Conservation (phyloP, 2,329 filamentous ascomycete species). For the Chrysoporthe cubensis region DNA sequence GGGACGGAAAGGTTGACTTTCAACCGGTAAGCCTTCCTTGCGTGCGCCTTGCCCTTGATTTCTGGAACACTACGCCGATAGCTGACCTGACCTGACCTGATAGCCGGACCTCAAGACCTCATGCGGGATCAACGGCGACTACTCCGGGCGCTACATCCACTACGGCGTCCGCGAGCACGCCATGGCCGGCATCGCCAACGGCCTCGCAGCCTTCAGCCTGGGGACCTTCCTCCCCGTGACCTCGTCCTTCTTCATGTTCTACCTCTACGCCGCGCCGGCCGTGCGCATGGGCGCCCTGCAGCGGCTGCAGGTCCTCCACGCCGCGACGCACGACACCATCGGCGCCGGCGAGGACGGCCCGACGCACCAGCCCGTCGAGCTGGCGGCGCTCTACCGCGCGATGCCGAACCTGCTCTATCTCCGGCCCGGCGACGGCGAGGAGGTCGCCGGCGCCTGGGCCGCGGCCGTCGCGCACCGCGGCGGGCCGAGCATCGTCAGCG, state of each 20-base stretch:
- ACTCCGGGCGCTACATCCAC: conserved; percentile 60
- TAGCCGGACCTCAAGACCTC: conserved; percentile 32
- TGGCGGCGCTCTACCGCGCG: conserved; percentile 54
- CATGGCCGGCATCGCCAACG: conserved; percentile 62
- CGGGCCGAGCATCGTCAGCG: conserved; percentile 49
- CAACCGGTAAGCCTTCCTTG: conserved; percentile 45
- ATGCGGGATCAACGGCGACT: conserved; percentile 47
- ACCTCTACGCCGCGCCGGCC: conserved; percentile 52
- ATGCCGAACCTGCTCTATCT: conserved; percentile 61
- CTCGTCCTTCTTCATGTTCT: conserved; percentile 62
- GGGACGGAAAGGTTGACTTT: conserved; percentile 54
- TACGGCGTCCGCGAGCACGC: conserved; percentile 66
- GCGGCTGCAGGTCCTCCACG: conserved; percentile 53
- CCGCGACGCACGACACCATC: conserved; percentile 58
- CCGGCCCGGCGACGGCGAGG: conserved; percentile 57
- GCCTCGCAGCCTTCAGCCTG: conserved; percentile 57
- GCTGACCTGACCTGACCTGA: background rate
- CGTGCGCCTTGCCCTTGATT: background rate
- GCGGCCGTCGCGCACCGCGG: conserved; percentile 41
- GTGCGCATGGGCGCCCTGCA: conserved; percentile 59
- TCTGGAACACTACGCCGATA: background rate
- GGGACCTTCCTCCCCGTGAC: conserved; percentile 59
- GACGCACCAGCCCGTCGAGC: conserved; percentile 59
- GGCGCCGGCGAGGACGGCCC: conserved; percentile 59
- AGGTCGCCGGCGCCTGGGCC: conserved; percentile 50